Base-by-base conservation (phyloP, 1,284 basidiomycete species). In the Marasmius sp. region DNA sequence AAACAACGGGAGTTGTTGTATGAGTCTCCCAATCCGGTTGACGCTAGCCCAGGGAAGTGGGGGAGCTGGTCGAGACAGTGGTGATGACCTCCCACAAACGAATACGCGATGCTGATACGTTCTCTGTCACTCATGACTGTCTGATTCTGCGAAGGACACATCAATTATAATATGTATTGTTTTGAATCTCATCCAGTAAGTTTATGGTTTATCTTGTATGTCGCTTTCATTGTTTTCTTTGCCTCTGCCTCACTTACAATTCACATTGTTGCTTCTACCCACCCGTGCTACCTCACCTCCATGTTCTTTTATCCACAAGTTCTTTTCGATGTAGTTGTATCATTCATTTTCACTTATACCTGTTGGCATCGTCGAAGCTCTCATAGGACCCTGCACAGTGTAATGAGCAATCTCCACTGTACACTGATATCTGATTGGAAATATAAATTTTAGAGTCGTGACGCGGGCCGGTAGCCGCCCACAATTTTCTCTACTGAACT, bases 1-100 rank as follows among this genome's bases (percentile, higher is more conserved):
- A 81, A 79, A 65, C 74, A 72, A 67, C 49, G 76, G 69, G 57
- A 77, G 57, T 66, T 87, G 63, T 69, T 89, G 63, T 89, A 89
- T 66, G 84, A 88, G 65, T 63, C 61, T 57, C 64, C 64, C 7
- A 61, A 58, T 39, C 56, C 50, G 27, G 34, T 65, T 27, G 61
- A 59, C 56, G 50, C 45, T 27, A 63, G 61, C 33, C 64, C 64
- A 14, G 61, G 64, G 12, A 61, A 59, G 27, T 64, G 57, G 22
- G 58, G 48, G 52, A 33, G 49, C n/a, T 64, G 63, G 60, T 61
- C 57, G 52, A 59, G 54, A 57, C 52, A 49, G 52, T 54, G 37
- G 34, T 38, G 34, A 54, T n/a, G 16, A 22, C 16, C 27, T 27
- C 27, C 27, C 27, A 27, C 27, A 27, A 27, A 51, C 50, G 50